phyloP scores from a whole-genome alignment of 2,329 filamentous ascomycete species.

The Rugonectria rugulosa region DNA sequence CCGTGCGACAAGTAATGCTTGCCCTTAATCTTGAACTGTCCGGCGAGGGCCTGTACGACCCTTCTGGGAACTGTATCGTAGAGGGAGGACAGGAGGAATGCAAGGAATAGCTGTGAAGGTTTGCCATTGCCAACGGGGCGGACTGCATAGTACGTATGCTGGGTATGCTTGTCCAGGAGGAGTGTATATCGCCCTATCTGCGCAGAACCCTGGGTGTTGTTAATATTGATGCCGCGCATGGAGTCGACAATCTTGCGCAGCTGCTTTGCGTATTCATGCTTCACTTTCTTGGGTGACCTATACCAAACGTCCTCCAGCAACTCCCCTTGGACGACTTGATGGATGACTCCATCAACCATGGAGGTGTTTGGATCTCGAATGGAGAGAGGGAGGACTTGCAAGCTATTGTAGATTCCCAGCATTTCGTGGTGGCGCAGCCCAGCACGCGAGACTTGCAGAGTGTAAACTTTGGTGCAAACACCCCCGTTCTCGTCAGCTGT shows the following conservation, averaged over 20 bases:
- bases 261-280: constrained; percentile 36
- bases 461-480: constrained; percentile 3
- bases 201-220: constrained; percentile 14
- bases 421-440: constrained; percentile 29
- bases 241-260: constrained; percentile 37
- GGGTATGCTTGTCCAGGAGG: constrained; percentile 39
- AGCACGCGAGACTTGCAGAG: constrained; percentile 30
- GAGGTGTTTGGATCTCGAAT: constrained; percentile 12
- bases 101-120: constrained; percentile 31
- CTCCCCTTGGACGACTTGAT: constrained; percentile 29
- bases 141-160: constrained; percentile 41
- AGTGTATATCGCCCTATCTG: constrained; percentile 35
- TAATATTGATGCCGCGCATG: constrained; percentile 27
- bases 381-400: constrained; percentile 25
- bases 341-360: constrained; percentile 12
- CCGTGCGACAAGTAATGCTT: constrained; percentile 36
- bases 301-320: constrained; percentile 42
- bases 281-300: constrained; percentile 28
- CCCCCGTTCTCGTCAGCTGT: neutral
- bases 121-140: constrained; percentile 20
- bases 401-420: constrained; percentile 18
- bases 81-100: constrained; percentile 38
- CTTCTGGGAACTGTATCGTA: constrained; percentile 33
- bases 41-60: constrained; percentile 31
- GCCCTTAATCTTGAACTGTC: constrained; percentile 27